Conservation (phyloP, 176 grass and related monocot genomes). For the Eleusine coracana region DNA sequence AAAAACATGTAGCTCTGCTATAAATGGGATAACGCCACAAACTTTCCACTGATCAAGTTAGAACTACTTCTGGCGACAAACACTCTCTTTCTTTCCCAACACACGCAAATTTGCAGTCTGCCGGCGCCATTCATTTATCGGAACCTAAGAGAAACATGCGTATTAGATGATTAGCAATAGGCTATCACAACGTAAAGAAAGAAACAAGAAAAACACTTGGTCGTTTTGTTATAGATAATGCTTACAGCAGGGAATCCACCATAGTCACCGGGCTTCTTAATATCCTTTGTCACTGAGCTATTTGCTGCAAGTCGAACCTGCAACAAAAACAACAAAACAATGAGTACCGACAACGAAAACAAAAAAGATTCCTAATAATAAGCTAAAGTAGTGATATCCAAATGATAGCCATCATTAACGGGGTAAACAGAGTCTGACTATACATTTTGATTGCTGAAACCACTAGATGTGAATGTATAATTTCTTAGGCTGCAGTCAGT, state of each 20-base stretch:
- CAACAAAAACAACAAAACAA: background rate
- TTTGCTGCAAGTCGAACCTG: constrained; percentile 69
- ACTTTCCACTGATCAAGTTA: background rate
- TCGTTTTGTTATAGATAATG: background rate
- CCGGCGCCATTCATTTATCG: constrained; percentile 53
- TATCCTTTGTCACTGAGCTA: constrained; percentile 61
- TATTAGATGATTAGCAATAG: background rate
- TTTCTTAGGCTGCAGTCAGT: background rate
- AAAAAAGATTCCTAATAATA: background rate
- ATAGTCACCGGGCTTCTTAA: constrained; percentile 55
- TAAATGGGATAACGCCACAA: background rate
- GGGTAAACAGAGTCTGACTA: background rate
- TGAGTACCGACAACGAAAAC: background rate
- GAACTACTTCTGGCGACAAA: background rate
- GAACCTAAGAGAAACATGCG: constrained; percentile 39
- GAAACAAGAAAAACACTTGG: background rate
- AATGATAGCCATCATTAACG: background rate
- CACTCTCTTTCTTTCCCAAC: constrained; percentile 29
- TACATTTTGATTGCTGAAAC: constrained; percentile 15
- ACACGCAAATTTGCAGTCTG: constrained; percentile 43
- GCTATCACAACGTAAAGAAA: background rate
- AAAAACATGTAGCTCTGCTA: no score
- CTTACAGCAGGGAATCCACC: constrained; percentile 76
- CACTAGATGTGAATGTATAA: background rate
- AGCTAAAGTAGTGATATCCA: background rate